phyloP scores from a whole-genome alignment of 805 yeast species.

The Teunomyces lycoperdinae region DNA sequence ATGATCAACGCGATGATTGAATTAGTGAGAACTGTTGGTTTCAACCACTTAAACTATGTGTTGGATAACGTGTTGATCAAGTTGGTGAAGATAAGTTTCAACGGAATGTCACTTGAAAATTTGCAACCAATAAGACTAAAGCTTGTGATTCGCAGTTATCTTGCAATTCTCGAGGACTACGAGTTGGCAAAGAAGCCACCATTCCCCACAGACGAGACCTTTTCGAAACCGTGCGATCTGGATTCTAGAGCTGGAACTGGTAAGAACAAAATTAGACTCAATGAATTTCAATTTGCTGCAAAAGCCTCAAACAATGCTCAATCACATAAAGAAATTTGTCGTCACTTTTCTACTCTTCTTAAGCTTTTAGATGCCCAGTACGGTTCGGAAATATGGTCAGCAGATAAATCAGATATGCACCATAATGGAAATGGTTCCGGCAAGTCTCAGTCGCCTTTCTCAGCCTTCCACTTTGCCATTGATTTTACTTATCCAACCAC shows the following conservation, averaged over 20 bases:
- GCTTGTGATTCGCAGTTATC: slow-evolving; percentile 67
- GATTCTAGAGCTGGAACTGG: background rate
- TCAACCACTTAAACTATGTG: slow-evolving; percentile 71
- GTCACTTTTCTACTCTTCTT: slow-evolving; percentile 52
- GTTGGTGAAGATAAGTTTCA: slow-evolving; percentile 59
- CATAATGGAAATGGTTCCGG: slow-evolving; percentile 1
- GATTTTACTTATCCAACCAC: slow-evolving; percentile 33
- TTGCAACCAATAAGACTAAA: slow-evolving; percentile 68
- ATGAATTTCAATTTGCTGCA: slow-evolving; percentile 42
- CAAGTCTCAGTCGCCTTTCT: slow-evolving; percentile 33
- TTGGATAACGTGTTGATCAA: slow-evolving; percentile 77
- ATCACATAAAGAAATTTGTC: slow-evolving; percentile 70
- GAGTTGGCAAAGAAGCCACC: slow-evolving; percentile 57
- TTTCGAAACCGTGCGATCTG: background rate
- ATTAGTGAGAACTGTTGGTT: slow-evolving; percentile 74
- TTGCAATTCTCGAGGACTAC: slow-evolving; percentile 65
- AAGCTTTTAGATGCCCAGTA: slow-evolving; percentile 56
- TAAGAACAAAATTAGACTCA: slow-evolving; percentile 7
- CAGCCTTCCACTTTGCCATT: slow-evolving; percentile 35
- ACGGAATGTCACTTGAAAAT: slow-evolving; percentile 57
- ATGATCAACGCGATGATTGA: slow-evolving; percentile 68
- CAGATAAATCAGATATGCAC: slow-evolving; percentile 2
- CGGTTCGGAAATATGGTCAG: slow-evolving; percentile 40
- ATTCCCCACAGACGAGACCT: slow-evolving; percentile 62
- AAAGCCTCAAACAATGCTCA: slow-evolving; percentile 44